Base-by-base conservation (phyloP, 2,329 filamentous ascomycete genomes). In the Zasmidium cellare region DNA sequence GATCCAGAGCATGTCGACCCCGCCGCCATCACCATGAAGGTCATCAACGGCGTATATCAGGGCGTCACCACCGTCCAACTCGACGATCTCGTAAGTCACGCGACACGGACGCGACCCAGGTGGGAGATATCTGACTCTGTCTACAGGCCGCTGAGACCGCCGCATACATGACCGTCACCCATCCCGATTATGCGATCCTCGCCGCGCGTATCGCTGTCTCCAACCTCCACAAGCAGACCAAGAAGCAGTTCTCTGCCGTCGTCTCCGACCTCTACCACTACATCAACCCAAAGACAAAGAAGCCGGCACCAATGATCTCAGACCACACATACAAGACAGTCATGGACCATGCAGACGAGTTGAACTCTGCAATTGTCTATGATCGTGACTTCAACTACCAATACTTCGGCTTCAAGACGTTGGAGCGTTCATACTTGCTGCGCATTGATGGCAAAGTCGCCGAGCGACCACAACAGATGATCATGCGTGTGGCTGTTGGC, bases 351-450 rank as follows among this genome's bases (percentile, higher is more conserved):
- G 92, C 91, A 70, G 94, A 96, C 56, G 94, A 99, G 79, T 85
- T 99, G 57, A 96, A 99, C 82, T 97, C 93, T 46, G 94, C 94
- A 71, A 97, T 99, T 75, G 93, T 99, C 70, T 99, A 97, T 72
- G 94, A 99, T 80, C 90, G 94, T 68, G 94, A 99, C 76, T 99
- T 99, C 85, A 97, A 97, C 85, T 99, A 99, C 82, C 94, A 99
- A 81, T 99, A 96, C 81, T 99, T 99, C 72, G 94, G 94, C 65
- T 99, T 99, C 87, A 99, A 99, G 86, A 99, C 94, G 7, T 82
- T 99, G 41, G 94, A 99, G 82, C 88, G 94, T 60, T 99, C 94
- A 72, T 99, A 99, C 73, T 88, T 99, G 53, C 87, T 99, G 67
- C 92, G 96, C 74, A 89, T 97, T 66, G 85, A 97, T 70, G 92